Base-by-base conservation (phyloP, 495 filamentous ascomycete genomes). In the Trichocladium uniseriatum region DNA sequence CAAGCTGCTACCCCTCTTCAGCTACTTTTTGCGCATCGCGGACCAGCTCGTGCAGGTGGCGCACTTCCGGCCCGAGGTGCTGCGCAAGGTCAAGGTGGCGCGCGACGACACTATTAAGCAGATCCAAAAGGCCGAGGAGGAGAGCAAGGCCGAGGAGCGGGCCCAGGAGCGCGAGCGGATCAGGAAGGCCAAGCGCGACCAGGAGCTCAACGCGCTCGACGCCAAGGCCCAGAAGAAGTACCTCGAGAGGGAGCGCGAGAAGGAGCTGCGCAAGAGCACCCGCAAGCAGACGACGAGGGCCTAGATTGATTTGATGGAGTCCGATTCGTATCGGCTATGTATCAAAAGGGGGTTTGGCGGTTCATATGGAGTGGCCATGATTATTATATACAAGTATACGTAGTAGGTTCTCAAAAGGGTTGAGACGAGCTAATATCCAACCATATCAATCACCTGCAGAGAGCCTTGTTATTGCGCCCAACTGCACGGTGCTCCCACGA, bases 211-310 rank as follows among this genome's bases (percentile, higher is more conserved):
- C 59, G 76, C 79, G 8, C 79, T 98, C 73, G 88, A 79, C 53
- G 90, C 91, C 16, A 90, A 95, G 57, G 89, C 92, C 59, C 92
- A 97, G 78, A 84, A 87, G 71, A 95, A 91, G 73, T 96, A 83
- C 63, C 72, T 98, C 45, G 94, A 97, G 50, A 86, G 82, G 64
- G 92, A 98, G 77, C 75, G 77, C 55, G 84, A 92, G 63, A 87
- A 86, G 76, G 87, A 86, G 61, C 65, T 81, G 58, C 82, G 79
- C 66, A 88, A 80, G 62, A 71, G 68, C 27, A 74, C 78, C 65
- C 90, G 87, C 80, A 86, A 79, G 69, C 71, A 75, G 69, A 82
- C 76, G 29, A 65, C 70, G 50, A 76, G 72, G 24, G 79, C 54
- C n/a, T 64, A 59, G n/a, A n/a, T n/a, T n/a, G n/a, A n/a, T n/a